phyloP scores from a whole-genome alignment of 495 filamentous ascomycete species.

The Xylaria venustula region DNA sequence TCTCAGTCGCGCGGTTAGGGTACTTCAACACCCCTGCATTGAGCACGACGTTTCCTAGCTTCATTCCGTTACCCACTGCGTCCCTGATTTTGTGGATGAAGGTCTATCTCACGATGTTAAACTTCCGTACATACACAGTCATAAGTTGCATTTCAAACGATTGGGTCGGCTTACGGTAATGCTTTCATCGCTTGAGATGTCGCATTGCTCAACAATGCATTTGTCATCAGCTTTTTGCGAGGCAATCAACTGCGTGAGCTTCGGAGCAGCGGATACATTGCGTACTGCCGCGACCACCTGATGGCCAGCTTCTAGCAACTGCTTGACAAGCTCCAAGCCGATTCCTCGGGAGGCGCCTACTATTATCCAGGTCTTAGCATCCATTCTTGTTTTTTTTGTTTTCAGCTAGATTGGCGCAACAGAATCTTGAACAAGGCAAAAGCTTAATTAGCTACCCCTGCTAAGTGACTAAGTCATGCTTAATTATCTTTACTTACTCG shows the following conservation, averaged over 20 bases:
- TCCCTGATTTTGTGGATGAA: slow-evolving; percentile 21
- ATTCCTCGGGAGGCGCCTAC: slow-evolving; percentile 58
- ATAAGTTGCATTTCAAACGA: not conserved
- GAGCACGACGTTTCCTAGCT: slow-evolving; percentile 51
- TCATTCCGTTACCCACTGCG: slow-evolving; percentile 27
- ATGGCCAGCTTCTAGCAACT: slow-evolving; percentile 46
- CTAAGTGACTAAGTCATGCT: too few species aligned
- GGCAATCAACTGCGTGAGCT: slow-evolving; percentile 38
- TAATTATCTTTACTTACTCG: too few species aligned
- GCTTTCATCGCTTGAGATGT: slow-evolving; percentile 45
- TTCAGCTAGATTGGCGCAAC: too few species aligned
- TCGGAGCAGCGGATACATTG: slow-evolving; percentile 37
- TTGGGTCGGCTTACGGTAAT: slow-evolving; percentile 47
- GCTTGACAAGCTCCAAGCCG: slow-evolving; percentile 54
- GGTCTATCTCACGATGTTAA: not conserved
- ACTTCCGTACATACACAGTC: not conserved
- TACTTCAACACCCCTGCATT: slow-evolving; percentile 60
- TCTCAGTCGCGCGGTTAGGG: slow-evolving; percentile 55
- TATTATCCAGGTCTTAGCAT: slow-evolving; percentile 48
- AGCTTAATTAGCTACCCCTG: too few species aligned
- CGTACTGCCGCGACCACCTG: slow-evolving; percentile 54
- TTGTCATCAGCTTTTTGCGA: slow-evolving; percentile 39
- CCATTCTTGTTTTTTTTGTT: too few species aligned
- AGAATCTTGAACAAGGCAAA: too few species aligned
- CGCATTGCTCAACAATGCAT: slow-evolving; percentile 45